phyloP scores from a whole-genome alignment of 75 land plant genomes.

The Cupressus sempervirens region DNA sequence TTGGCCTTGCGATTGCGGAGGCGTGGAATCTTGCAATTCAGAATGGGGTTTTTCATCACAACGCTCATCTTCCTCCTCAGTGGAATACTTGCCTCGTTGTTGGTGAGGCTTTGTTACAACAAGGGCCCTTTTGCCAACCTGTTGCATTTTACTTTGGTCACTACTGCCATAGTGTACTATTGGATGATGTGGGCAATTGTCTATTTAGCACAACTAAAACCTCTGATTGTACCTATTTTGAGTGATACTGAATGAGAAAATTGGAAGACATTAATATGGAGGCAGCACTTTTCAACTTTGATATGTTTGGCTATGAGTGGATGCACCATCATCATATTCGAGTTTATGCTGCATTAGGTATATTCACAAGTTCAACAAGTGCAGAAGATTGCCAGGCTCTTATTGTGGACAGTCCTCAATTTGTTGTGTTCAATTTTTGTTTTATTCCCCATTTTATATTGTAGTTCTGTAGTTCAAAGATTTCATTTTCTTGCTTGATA shows the following conservation, averaged over 20 bases:
- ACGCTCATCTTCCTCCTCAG: constrained; percentile 6
- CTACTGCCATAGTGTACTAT: constrained; percentile 59
- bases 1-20: not conserved
- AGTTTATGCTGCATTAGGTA: not conserved
- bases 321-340: not conserved
- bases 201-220: constrained; percentile 17
- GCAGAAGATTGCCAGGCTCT: not conserved
- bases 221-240: constrained; percentile 8
- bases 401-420: not conserved
- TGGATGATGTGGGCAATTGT: constrained; percentile 59
- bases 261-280: not conserved
- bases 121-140: constrained; percentile 11
- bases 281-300: not conserved
- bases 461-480: not conserved
- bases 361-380: constrained; percentile 1
- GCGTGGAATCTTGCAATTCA: not conserved
- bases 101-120: constrained; percentile 14
- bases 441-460: not conserved
- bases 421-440: not conserved
- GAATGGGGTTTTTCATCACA: constrained; percentile 3
- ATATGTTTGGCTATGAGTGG: not conserved
- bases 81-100: not conserved
- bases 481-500: not conserved
- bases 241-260: constrained; percentile 7
- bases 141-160: constrained; percentile 56